These are phyloP conservation scores for Periconia sp. DNA, from an alignment of 2,329 filamentous ascomycete genomes.

Conservation along the genomic window DNA sequence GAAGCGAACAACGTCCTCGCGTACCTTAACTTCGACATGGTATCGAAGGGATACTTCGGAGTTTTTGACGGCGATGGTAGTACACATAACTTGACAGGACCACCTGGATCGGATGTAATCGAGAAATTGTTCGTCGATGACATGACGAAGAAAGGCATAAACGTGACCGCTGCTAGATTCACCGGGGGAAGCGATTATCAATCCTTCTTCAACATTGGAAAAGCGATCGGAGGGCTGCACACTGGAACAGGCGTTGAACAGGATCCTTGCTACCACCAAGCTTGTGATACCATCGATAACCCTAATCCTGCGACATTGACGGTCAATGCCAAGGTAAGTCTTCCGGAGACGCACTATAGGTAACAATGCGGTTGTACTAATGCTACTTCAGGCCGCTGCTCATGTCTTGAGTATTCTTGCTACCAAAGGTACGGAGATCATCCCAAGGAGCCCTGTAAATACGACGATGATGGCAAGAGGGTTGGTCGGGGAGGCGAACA, in stretches of 20 bases:
- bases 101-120: slow-evolving; percentile 41
- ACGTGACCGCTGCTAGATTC: slow-evolving; percentile 45
- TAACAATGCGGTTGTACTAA: slow-evolving; percentile 8
- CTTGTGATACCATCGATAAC: slow-evolving; percentile 48
- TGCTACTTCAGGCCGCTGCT: slow-evolving; percentile 32
- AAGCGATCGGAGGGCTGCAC: slow-evolving; percentile 48
- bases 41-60: slow-evolving; percentile 45
- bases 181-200: slow-evolving; percentile 49
- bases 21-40: slow-evolving; percentile 54
- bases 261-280: slow-evolving; percentile 49
- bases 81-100: slow-evolving; percentile 39
- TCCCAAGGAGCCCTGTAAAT: slow-evolving; percentile 43
- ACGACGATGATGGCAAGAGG: slow-evolving; percentile 36
- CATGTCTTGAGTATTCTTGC: slow-evolving; percentile 43
- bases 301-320: slow-evolving; percentile 44
- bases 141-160: slow-evolving; percentile 41
- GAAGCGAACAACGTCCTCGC: slow-evolving; percentile 46
- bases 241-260: slow-evolving; percentile 49
- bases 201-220: slow-evolving; percentile 48
- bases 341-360: neutral
- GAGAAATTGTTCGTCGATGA: slow-evolving; percentile 47
- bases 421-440: slow-evolving; percentile 36
- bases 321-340: slow-evolving; percentile 45
- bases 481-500: slow-evolving; percentile 32
- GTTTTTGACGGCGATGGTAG: slow-evolving; percentile 49